Evolutionary conservation across 352 stramenopile species (phyloP).

Genomic region (Phytophthora hibernalis): DNA sequence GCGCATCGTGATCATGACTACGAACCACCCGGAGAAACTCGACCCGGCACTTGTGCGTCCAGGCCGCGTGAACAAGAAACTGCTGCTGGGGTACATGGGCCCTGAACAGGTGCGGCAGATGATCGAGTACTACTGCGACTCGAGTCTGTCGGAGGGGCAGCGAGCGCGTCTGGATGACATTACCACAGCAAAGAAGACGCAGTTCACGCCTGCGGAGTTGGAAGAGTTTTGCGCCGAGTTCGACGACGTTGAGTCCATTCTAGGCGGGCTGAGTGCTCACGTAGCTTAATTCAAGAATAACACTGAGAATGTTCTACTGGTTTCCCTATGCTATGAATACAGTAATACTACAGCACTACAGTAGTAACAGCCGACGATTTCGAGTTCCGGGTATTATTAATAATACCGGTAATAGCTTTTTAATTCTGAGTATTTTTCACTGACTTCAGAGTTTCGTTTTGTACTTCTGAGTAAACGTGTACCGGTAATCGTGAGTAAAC

Average conservation of each 20-base stretch:
- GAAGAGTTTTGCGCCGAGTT: constrained; percentile 60
- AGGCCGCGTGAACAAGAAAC: constrained; percentile 90
- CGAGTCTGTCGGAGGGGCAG: constrained; percentile 38
- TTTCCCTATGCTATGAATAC: too few species aligned
- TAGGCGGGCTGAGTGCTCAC: constrained; percentile 25
- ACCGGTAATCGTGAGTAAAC: too few species aligned
- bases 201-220: constrained; percentile 53
- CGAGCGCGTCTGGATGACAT: constrained; percentile 21
- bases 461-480: too few species aligned
- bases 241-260: constrained; percentile 47
- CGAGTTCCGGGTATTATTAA: too few species aligned
- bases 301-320: too few species aligned
- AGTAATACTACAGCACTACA: too few species aligned
- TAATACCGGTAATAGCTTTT: too few species aligned
- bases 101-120: constrained; percentile 56
- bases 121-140: constrained; percentile 75
- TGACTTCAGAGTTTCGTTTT: too few species aligned
- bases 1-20: constrained; percentile 94
- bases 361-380: too few species aligned
- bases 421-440: too few species aligned
- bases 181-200: constrained; percentile 7
- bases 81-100: constrained; percentile 75
- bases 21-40: constrained; percentile 94
- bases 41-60: constrained; percentile 92
- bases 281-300: too few species aligned